These are phyloP conservation scores for Vanderwaltozyma yarrowii DNA, from an alignment of 805 yeast species.

Conservation along the genomic window DNA sequence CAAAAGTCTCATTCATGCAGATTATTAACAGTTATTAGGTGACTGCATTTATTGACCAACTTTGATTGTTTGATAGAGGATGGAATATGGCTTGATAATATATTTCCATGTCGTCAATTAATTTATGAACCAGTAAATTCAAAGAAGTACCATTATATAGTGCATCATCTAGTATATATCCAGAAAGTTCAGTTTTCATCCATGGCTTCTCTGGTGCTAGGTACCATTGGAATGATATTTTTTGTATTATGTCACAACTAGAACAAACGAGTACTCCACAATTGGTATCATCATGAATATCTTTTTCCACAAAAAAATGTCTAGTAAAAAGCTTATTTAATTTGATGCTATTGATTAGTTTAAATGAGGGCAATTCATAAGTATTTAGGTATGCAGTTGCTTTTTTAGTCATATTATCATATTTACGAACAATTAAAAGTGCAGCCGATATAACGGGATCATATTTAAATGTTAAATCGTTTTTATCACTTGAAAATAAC, in stretches of 20 bases:
- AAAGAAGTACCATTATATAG: not conserved
- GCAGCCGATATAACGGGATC: not conserved
- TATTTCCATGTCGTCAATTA: not conserved
- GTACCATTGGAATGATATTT: not conserved
- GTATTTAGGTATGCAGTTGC: not conserved
- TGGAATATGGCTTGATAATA: not conserved
- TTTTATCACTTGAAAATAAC: not conserved
- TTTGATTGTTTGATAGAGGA: not conserved
- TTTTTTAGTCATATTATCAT: not conserved
- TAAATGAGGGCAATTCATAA: not conserved
- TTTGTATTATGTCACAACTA: not conserved
- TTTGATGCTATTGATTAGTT: not conserved
- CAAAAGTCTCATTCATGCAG: too few species aligned
- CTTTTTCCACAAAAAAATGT: not conserved
- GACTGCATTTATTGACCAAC: not conserved
- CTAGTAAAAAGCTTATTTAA: not conserved
- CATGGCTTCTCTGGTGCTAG: not conserved
- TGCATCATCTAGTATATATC: not conserved
- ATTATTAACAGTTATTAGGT: too few species aligned
- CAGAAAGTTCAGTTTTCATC: not conserved
- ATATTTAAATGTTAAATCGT: not conserved
- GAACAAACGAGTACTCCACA: not conserved
- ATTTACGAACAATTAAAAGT: not conserved
- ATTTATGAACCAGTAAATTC: not conserved
- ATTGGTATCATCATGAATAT: not conserved